Evolutionary conservation across 306 rosid species (phyloP).

Genomic region (Gillenia trifoliata): DNA sequence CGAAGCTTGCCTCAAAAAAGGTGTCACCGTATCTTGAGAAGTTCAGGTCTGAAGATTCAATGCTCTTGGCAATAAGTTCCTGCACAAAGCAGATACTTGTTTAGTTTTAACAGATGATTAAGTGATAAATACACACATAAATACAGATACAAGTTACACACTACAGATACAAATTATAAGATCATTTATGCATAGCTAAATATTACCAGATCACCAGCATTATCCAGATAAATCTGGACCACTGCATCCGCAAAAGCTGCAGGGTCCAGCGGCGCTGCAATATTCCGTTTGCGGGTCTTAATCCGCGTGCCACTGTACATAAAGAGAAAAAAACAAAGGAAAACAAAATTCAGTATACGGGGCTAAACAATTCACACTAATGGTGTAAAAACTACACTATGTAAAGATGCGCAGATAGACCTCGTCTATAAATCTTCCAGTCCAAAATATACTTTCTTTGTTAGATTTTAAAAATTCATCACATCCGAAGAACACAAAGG

Average conservation of each 20-base stretch:
- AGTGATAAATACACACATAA: not conserved
- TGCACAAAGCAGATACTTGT: conserved; percentile 21
- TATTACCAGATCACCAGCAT: conserved; percentile 99
- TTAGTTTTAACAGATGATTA: conserved; percentile 10
- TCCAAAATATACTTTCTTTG: not conserved
- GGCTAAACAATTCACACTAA: not conserved
- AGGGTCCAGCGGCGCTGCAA: conserved; percentile 99
- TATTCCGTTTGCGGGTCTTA: conserved; percentile 99
- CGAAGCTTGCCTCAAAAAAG: conserved; percentile 76
- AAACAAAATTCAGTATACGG: not conserved
- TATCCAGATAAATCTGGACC: conserved; percentile 99
- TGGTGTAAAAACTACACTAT: not conserved
- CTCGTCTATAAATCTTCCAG: not conserved
- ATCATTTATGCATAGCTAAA: conserved; percentile 9
- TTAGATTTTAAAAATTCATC: not conserved
- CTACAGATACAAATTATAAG: not conserved
- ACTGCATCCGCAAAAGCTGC: conserved; percentile 99
- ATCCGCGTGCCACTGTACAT: conserved; percentile 98
- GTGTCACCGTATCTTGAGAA: conserved; percentile 99
- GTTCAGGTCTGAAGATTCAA: conserved; percentile 88
- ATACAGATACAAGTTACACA: not conserved
- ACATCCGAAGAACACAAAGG: not conserved
- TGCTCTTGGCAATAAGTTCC: conserved; percentile 88
- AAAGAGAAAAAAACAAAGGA: not conserved
- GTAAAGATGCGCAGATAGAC: not conserved